Base-by-base conservation (phyloP, 305 asterid genomes). In the Solanum hybrid region DNA sequence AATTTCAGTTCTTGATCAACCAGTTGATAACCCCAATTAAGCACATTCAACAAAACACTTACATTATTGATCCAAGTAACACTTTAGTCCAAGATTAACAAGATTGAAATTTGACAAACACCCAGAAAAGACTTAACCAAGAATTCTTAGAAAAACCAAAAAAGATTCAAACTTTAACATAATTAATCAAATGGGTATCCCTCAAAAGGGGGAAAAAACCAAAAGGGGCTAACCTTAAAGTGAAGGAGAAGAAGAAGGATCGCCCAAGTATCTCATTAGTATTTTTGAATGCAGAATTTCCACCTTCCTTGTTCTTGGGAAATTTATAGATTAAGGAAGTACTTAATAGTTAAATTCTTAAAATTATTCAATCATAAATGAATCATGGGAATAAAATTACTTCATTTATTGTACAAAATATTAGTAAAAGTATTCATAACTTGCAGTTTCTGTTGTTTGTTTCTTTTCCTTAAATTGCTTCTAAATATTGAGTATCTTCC, bases 41-140 rank as follows among this genome's bases (percentile, higher is more conserved):
- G 32, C 88, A 56, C 75, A 85, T 85, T 85, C 76, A 85, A 85
- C n/a, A 56, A 85, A 85, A 85, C 76, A 56, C 86, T 80, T 38
- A 38, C 34, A 79, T 31, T 79, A 79, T 13, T 79, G 86, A 38
- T 78, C 51, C 84, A 78, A 78, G 45, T 35, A 78, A 35, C 56
- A 78, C 19, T 78, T 78, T 5, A 78, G 56, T 78, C 85, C 56
- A 36, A 78, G 56, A 32, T 10, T 45, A 79, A 79, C 60, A 79
- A 37, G 11, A 80, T 13, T 19, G 66, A 80, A 40, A 38, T 7
- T 13, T 80, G 34, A 12, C 86, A 80, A 40, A 80, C 36, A 80
- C 24, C 69, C 86, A 40, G 36, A 40, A 40, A 80, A 26, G 69
- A 40, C 36, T 80, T 26, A 80, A 40, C 32, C 76, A 85, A 56